Evolutionary conservation across 768 basidiomycete genomes (phyloP).

Genomic region (Coprinellus micaceus): DNA sequence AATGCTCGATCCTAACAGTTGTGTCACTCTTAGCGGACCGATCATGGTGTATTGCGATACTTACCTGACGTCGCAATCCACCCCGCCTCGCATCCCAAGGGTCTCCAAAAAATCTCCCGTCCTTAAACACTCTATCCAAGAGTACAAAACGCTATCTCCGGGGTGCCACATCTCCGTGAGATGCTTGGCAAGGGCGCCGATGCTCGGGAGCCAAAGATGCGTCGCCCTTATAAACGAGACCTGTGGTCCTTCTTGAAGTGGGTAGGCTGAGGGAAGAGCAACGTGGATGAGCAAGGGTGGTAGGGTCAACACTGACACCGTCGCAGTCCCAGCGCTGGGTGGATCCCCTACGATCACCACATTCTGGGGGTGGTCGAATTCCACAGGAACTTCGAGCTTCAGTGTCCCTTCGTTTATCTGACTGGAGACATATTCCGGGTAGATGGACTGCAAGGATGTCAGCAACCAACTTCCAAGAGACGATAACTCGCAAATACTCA

Average conservation of each 20-base stretch:
- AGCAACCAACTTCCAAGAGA: not conserved
- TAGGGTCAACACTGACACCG: constrained; percentile 44
- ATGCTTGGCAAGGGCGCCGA: constrained; percentile 31
- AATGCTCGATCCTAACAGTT: constrained; percentile 47
- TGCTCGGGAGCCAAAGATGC: constrained; percentile 55
- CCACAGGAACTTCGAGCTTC: constrained; percentile 64
- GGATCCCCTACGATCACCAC: constrained; percentile 34
- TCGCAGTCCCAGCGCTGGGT: constrained; percentile 16
- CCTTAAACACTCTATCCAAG: constrained; percentile 70
- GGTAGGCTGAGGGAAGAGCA: constrained; percentile 52
- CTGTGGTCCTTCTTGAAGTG: constrained; percentile 47
- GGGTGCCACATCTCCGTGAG: constrained; percentile 58
- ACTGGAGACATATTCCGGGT: constrained; percentile 63
- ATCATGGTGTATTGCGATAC: constrained; percentile 6
- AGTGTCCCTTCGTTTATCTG: constrained; percentile 35
- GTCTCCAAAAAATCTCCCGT: constrained; percentile 58
- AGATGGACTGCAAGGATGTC: constrained; percentile 55
- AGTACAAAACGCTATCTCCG: constrained; percentile 60
- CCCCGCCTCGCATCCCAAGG: constrained; percentile 43
- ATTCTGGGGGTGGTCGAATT: constrained; percentile 43
- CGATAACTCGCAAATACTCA: constrained; percentile 21
- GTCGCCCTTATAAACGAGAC: constrained; percentile 53
- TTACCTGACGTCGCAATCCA: constrained; percentile 16
- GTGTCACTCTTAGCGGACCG: not conserved
- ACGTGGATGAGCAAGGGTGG: constrained; percentile 64